Percentiles rank a stretch among this genome's conserved stretches.
Conservation (phyloP, 441 rosid species). For the Omphalea diandra region DNA sequence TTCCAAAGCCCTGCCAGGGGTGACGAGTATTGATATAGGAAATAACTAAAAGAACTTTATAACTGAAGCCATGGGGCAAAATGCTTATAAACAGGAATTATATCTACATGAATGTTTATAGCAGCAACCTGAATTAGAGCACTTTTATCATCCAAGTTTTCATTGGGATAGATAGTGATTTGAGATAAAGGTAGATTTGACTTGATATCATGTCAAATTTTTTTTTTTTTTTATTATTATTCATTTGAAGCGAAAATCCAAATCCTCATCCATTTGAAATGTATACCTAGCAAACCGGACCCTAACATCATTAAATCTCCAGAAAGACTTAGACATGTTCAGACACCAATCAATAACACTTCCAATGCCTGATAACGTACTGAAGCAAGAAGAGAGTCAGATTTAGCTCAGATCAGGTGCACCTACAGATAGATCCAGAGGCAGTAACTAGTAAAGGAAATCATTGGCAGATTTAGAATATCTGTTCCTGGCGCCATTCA, state of each 20-base stretch:
- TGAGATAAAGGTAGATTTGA: too few relatives aligned
- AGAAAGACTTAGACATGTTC: background rate
- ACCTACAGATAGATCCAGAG: background rate
- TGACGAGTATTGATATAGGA: background rate
- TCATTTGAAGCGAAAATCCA: too few relatives aligned
- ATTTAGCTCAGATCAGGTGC: background rate
- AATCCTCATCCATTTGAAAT: too few relatives aligned
- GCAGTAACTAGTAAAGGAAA: background rate
- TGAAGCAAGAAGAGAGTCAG: conserved; percentile 5
- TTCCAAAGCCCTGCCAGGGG: background rate
- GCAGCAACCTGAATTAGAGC: background rate
- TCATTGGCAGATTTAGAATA: conserved; percentile 8
- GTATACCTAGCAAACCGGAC: too few relatives aligned
- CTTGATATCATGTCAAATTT: too few relatives aligned
- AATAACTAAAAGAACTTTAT: too few relatives aligned
- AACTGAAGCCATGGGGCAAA: background rate
- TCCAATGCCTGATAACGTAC: background rate
- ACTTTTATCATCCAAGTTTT: background rate
- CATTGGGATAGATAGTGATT: too few relatives aligned
- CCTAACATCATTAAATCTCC: background rate
- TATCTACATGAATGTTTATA: background rate
- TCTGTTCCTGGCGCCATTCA: conserved; percentile 59
- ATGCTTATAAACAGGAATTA: background rate
- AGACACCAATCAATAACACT: background rate
- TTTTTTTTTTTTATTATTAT: too few relatives aligned